These are phyloP conservation scores for Cryomyces minteri DNA, from an alignment of 495 filamentous ascomycete genomes.

Conservation along the genomic window DNA sequence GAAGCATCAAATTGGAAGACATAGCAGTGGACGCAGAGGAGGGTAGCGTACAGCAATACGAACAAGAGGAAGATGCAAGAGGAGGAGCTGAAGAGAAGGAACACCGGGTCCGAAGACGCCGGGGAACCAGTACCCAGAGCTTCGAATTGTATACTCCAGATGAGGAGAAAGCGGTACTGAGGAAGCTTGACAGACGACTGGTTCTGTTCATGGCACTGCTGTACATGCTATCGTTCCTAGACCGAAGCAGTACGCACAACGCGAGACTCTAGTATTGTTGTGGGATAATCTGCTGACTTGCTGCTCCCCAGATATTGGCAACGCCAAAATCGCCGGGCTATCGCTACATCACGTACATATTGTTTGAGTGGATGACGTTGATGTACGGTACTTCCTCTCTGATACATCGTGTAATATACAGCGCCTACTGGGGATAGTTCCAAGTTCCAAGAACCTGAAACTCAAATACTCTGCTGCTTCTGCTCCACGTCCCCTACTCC, in stretches of 20 bases:
- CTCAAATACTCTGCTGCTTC: no score
- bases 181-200: conserved; percentile 54
- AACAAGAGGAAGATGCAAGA: conserved; percentile 7
- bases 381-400: conserved; percentile 40
- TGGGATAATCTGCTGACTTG: neutral
- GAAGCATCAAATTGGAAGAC: conserved; percentile 2
- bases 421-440: no score
- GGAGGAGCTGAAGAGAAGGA: conserved; percentile 5
- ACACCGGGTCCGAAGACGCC: neutral
- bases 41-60: neutral
- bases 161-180: conserved; percentile 54
- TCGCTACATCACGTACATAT: conserved; percentile 53
- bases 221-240: conserved; percentile 67
- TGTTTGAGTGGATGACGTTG: conserved; percentile 57
- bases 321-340: conserved; percentile 54
- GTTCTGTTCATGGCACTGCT: conserved; percentile 65
- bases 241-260: conserved; percentile 42
- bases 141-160: conserved; percentile 52
- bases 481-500: neutral
- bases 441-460: no score
- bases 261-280: neutral
- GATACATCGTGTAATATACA: conserved; percentile 25
- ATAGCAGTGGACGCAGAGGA: conserved; percentile 4
- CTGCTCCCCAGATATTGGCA: neutral
- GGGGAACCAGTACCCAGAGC: conserved; percentile 24